A percentile compares a stretch with the other conserved stretches of the same genome.
Conservation (phyloP, 2,329 filamentous ascomycete species). For the Fusarium praegraminearum region DNA sequence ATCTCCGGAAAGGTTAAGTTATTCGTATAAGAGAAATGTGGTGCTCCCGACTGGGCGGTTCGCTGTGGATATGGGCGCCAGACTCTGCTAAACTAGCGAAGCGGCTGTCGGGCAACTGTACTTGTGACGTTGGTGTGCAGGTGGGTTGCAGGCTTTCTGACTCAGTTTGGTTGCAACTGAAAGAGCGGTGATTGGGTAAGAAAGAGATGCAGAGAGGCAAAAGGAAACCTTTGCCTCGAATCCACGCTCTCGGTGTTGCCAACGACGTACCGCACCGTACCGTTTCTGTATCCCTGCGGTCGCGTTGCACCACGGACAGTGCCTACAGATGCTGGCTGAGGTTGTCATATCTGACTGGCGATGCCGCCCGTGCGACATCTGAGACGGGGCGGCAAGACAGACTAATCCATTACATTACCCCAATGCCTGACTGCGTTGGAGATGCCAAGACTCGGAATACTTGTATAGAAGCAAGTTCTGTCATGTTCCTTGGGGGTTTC, state of each 20-base stretch:
- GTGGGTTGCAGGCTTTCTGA: conserved; percentile 17
- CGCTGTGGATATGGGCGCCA: conserved; percentile 38
- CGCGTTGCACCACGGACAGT: conserved; percentile 2
- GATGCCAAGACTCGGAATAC: background rate
- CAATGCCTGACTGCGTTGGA: background rate
- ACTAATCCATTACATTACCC: background rate
- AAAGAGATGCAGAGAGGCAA: background rate
- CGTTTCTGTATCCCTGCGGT: conserved; percentile 11
- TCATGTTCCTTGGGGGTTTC: conserved; percentile 34
- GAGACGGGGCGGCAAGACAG: conserved; percentile 32
- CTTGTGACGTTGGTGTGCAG: conserved; percentile 29
- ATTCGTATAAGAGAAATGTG: conserved; percentile 35
- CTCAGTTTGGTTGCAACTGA: conserved; percentile 7
- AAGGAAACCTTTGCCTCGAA: conserved; percentile 22
- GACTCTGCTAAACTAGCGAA: conserved; percentile 29
- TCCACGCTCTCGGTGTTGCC: conserved; percentile 11
- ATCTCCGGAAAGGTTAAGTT: conserved; percentile 36
- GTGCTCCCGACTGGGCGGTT: conserved; percentile 42
- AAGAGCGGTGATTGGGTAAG: conserved; percentile 24
- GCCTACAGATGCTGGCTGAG: conserved; percentile 26
- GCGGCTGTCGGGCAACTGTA: conserved; percentile 32
- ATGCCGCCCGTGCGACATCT: conserved; percentile 42
- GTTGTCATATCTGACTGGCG: conserved; percentile 33
- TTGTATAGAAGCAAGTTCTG: conserved; percentile 6
- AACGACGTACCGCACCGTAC: background rate